Conservation (phyloP, 768 basidiomycete species). For the Austroboletus festivus region DNA sequence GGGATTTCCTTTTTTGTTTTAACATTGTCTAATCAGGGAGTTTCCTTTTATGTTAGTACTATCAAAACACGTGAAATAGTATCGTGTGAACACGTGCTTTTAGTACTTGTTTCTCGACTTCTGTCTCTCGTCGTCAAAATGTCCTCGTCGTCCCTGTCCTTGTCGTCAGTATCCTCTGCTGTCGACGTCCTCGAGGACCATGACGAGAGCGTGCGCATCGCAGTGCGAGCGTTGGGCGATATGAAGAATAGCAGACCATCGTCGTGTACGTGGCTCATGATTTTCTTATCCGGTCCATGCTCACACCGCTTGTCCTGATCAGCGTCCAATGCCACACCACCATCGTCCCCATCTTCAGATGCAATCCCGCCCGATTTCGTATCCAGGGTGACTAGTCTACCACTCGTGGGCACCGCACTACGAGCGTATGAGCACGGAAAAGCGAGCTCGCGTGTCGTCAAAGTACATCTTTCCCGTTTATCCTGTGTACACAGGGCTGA, state of each 20-base stretch:
- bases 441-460: conserved; percentile 79
- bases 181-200: conserved; percentile 42
- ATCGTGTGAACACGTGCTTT: conserved; percentile 7
- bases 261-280: conserved; percentile 10
- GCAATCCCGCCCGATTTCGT: conserved; percentile 33
- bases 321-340: not conserved
- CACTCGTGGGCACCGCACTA: conserved; percentile 70
- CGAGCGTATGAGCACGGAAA: conserved; percentile 80
- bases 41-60: too few relatives aligned
- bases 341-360: conserved; percentile 13
- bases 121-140: conserved; percentile 9
- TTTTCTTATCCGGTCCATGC: not conserved
- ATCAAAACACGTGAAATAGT: conserved; percentile 26
- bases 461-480: conserved; percentile 43
- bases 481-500: conserved; percentile 4
- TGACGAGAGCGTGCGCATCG: conserved; percentile 78
- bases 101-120: not conserved
- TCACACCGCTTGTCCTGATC: not conserved
- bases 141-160: conserved; percentile 8
- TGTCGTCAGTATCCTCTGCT: conserved; percentile 4
- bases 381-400: conserved; percentile 62
- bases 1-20: conserved; percentile 7
- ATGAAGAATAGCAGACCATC: conserved; percentile 52
- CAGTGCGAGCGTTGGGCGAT: conserved; percentile 70
- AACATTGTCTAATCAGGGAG: too few relatives aligned